Conservation (phyloP, 2,329 filamentous ascomycete species). For the Lasiodiplodia theobromae region DNA sequence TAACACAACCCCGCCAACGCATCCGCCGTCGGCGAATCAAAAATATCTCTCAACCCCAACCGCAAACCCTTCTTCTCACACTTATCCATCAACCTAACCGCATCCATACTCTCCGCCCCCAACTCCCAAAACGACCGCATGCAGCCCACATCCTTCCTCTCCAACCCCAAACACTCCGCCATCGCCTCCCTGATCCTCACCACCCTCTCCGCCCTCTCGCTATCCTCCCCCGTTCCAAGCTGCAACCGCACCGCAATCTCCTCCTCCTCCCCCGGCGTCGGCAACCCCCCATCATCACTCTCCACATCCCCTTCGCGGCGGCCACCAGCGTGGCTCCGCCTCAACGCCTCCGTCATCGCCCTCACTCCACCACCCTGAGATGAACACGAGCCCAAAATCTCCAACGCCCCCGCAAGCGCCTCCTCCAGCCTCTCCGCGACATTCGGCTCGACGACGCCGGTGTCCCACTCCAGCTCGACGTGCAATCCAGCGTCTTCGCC, state of each 20-base stretch:
- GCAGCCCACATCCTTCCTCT: slow-evolving; percentile 8
- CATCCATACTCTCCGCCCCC: slow-evolving; percentile 16
- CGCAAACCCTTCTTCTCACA: slow-evolving; percentile 2
- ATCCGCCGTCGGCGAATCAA: slow-evolving; percentile 4
- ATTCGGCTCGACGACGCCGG: not conserved
- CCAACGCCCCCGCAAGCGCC: slow-evolving; percentile 8
- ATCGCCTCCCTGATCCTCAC: slow-evolving; percentile 2
- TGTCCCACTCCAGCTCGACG: slow-evolving; percentile 22
- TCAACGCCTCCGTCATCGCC: not conserved
- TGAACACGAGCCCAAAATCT: slow-evolving; percentile 4
- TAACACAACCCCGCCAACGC: not conserved
- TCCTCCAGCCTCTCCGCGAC: not conserved
- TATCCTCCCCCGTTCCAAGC: not conserved
- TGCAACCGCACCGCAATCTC: not conserved
- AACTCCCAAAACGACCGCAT: slow-evolving; percentile 20
- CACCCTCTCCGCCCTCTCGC: not conserved
- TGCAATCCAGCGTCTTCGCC: too few relatives aligned
- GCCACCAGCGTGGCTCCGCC: not conserved
- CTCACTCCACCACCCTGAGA: not conserved
- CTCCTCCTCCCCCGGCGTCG: slow-evolving; percentile 5
- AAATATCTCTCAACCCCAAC: slow-evolving; percentile 8
- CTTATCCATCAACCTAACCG: not conserved
- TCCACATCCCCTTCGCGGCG: not conserved
- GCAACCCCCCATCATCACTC: not conserved
- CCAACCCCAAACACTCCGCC: slow-evolving; percentile 13